These are phyloP conservation scores for Microbotryum lychnidis-dioicae DNA, from an alignment of 1,284 basidiomycete genomes.

Conservation along the genomic window DNA sequence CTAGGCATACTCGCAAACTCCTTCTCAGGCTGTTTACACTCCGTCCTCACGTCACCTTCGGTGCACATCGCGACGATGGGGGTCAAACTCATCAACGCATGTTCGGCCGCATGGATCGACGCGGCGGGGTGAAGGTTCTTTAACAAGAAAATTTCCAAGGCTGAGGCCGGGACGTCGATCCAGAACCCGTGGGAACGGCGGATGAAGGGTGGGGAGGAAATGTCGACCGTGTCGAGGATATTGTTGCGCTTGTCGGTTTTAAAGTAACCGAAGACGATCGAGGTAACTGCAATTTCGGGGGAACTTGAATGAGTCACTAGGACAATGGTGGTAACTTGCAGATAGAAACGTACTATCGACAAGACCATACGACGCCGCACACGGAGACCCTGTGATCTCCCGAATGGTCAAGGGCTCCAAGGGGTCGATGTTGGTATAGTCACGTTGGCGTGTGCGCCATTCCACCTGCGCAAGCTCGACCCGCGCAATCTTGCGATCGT, in stretches of 20 bases:
- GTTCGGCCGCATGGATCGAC: constrained; percentile 75
- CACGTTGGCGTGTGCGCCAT: constrained; percentile 61
- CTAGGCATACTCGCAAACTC: constrained; percentile 59
- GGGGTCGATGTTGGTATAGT: constrained; percentile 57
- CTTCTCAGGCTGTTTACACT: constrained; percentile 70
- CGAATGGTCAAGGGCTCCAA: constrained; percentile 67
- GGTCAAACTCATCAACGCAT: constrained; percentile 64
- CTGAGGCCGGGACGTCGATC: constrained; percentile 66
- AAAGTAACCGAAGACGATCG: constrained; percentile 58
- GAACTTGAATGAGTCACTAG: background rate
- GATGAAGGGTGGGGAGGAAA: constrained; percentile 71
- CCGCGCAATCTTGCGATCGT: constrained; percentile 65
- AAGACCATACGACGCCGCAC: constrained; percentile 65
- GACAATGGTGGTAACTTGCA: background rate
- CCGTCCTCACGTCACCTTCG: constrained; percentile 62
- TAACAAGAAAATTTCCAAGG: constrained; percentile 47
- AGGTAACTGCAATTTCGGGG: constrained; percentile 44
- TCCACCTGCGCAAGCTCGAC: constrained; percentile 67
- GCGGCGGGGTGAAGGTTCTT: constrained; percentile 60
- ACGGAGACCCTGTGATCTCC: constrained; percentile 54
- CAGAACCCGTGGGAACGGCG: constrained; percentile 70
- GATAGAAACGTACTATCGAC: constrained; percentile 44
- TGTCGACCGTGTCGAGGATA: constrained; percentile 69
- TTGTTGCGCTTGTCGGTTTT: constrained; percentile 41
- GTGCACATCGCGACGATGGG: constrained; percentile 58